Percentiles rank a stretch among this genome's conserved stretches.
Evolutionary conservation across 1,139 yeast genomes (phyloP).

Genomic region (Saccharomyces hybrid): DNA sequence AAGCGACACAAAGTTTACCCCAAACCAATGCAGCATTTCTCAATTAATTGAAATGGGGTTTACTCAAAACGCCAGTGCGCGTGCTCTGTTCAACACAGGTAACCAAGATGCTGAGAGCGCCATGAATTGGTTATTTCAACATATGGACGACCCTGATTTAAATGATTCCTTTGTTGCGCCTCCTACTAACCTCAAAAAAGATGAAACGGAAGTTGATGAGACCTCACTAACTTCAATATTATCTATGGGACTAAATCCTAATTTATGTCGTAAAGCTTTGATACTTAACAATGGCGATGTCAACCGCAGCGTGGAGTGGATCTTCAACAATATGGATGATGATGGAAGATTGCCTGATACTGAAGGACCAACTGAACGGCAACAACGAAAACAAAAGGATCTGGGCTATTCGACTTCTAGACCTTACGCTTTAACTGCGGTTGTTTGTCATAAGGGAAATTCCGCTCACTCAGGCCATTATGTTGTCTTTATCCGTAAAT

Average conservation of each 20-base stretch:
- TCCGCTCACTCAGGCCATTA: constrained; percentile 96
- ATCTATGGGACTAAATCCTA: constrained; percentile 67
- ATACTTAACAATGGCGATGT: constrained; percentile 49
- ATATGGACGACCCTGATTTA: constrained; percentile 76
- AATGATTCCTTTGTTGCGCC: constrained; percentile 51
- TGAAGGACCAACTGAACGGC: background rate
- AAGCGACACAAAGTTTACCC: constrained; percentile 36
- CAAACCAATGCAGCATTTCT: constrained; percentile 49
- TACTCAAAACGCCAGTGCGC: constrained; percentile 53
- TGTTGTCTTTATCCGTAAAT: constrained; percentile 65
- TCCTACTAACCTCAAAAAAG: constrained; percentile 9
- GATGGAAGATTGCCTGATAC: constrained; percentile 35
- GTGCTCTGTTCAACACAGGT: constrained; percentile 68
- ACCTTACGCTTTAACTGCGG: constrained; percentile 53
- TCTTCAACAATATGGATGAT: constrained; percentile 70
- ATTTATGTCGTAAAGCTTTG: constrained; percentile 65
- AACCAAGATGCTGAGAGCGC: constrained; percentile 67
- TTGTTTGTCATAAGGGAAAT: constrained; percentile 88
- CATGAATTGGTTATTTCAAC: constrained; percentile 84
- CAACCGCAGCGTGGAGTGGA: constrained; percentile 85
- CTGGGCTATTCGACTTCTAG: constrained; percentile 30
- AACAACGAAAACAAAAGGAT: constrained; percentile 12
- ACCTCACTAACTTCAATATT: constrained; percentile 41
- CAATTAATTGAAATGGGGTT: constrained; percentile 82
- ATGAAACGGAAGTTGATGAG: constrained; percentile 36